Base-by-base conservation (phyloP, 345 rosid species). In the Corymbia maculata region DNA sequence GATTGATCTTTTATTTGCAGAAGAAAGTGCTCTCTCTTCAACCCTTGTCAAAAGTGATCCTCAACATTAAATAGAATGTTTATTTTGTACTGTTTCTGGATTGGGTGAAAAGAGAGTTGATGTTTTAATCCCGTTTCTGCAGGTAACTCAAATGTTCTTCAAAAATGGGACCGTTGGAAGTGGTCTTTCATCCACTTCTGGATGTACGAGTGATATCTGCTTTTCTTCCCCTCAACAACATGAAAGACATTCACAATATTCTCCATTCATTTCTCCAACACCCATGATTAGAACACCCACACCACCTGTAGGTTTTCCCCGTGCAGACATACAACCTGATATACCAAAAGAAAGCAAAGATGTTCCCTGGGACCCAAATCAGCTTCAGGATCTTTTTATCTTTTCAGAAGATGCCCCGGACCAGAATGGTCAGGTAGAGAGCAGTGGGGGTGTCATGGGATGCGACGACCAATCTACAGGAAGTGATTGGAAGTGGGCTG, bases 401-500 rank as follows among this genome's bases (percentile, higher is more conserved):
- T 91, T 90, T 90, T 89, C 94, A 47, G 97, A 91, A 88, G 93
- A 90, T 90, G 89, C 85, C 86, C 68, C 91, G 85, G 90, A 47
- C 53, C 96, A 88, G 87, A 93, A 91, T 89, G 91, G 89, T 88
- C 93, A 87, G 87, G 90, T 89, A 85, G 97, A 90, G 89, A 90
- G 93, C 88, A 92, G 89, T 75, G 88, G 88, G 68, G 92, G 91
- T 89, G 90, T 89, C 86, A 86, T 92, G 88, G 84, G 86, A 57
- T 89, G 94, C 36, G 93, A 91, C 85, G 93, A 92, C 86, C 91
- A 92, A 57, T 80, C 89, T 49, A 92, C 89, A 90, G 91, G 92
- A 90, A 86, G 86, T 50, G 93, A 95, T 85, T 95, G 95, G 98
- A 92, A 95, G 84, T 95, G 96, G 97, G 94, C 96, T 0, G 94